Evolutionary conservation across 257 asterid species (phyloP).

Genomic region (Lavandula angustifolia): DNA sequence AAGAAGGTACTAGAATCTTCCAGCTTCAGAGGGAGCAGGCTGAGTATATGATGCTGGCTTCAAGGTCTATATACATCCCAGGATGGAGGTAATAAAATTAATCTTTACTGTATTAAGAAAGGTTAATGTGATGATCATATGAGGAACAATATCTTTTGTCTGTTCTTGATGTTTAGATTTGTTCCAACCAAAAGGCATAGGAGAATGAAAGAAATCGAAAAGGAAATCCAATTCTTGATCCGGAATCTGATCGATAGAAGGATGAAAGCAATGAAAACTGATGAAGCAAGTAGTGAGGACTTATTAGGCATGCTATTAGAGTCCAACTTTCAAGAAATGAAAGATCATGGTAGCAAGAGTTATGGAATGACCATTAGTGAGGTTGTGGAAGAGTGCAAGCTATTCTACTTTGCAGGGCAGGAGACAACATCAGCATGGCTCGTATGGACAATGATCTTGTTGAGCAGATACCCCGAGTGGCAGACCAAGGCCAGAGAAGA

Average conservation of each 20-base stretch:
- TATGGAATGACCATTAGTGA: conserved; percentile 18
- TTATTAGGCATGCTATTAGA: conserved; percentile 20
- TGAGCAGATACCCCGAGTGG: conserved; percentile 47
- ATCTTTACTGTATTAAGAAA: too few species aligned
- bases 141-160: too few species aligned
- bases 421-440: conserved; percentile 47
- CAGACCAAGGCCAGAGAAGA: conserved; percentile 50
- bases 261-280: conserved; percentile 31
- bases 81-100: conserved; percentile 42
- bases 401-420: conserved; percentile 48
- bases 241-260: conserved; percentile 32
- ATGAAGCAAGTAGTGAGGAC: conserved; percentile 23
- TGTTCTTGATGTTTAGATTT: conserved; percentile 30
- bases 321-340: conserved; percentile 16
- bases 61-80: conserved; percentile 32
- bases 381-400: conserved; percentile 25
- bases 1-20: conserved; percentile 51
- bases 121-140: too few species aligned
- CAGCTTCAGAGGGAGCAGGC: conserved; percentile 51
- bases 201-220: conserved; percentile 40
- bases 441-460: conserved; percentile 45
- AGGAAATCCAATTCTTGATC: conserved; percentile 25
- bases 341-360: conserved; percentile 11
- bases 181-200: conserved; percentile 41
- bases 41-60: conserved; percentile 17